Evolutionary conservation across 192 early-diverging fungal genomes (phyloP).

Genomic region (Backusella parvicylindrica): DNA sequence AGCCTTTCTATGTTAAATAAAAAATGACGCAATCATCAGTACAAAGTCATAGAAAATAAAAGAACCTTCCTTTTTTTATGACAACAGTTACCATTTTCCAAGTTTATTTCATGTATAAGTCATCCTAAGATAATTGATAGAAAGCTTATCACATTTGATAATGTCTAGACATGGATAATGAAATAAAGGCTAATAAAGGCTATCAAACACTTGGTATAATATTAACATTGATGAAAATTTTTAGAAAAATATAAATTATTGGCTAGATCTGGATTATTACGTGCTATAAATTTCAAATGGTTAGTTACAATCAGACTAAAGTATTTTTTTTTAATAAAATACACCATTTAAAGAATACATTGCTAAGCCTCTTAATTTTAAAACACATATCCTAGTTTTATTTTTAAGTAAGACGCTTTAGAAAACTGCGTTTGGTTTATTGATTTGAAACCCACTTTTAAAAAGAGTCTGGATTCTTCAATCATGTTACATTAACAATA

Average conservation of each 20-base stretch:
- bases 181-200: too few relatives aligned
- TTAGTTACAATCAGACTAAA: not conserved
- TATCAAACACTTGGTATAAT: too few relatives aligned
- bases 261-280: too few relatives aligned
- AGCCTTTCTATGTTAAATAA: not conserved
- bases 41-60: too few relatives aligned
- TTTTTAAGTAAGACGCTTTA: not conserved
- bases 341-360: not conserved
- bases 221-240: too few relatives aligned
- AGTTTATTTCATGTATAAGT: not conserved
- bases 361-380: not conserved
- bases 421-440: not conserved
- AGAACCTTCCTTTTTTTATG: not conserved
- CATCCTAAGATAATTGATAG: not conserved
- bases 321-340: not conserved
- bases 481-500: not conserved
- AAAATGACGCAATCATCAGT: not conserved
- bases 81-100: not conserved
- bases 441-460: not conserved
- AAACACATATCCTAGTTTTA: not conserved
- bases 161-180: too few relatives aligned
- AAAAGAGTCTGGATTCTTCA: not conserved
- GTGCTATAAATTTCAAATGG: not conserved
- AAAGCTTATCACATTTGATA: too few relatives aligned
- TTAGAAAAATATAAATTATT: too few relatives aligned